A percentile compares a stretch with the other conserved stretches of the same genome.
phyloP scores from a whole-genome alignment of 2,329 filamentous ascomycete genomes.

The Trichoderma afroharzianum region DNA sequence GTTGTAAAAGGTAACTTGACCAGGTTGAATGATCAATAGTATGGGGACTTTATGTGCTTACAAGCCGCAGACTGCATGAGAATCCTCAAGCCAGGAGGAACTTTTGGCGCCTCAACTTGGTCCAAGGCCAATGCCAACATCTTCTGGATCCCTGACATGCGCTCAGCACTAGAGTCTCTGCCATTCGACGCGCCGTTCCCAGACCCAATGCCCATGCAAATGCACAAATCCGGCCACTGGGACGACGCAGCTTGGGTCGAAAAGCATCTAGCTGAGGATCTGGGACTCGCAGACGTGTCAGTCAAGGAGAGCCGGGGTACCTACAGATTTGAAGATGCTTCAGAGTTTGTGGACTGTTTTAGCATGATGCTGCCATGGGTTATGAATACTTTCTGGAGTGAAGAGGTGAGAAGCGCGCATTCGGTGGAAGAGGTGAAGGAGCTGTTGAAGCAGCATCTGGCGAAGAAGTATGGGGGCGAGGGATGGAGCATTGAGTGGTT shows the following conservation, averaged over 20 bases:
- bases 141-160: slow-evolving; percentile 38
- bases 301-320: slow-evolving; percentile 31
- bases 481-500: slow-evolving; percentile 27
- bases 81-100: slow-evolving; percentile 38
- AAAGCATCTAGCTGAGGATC: slow-evolving; percentile 28
- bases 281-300: slow-evolving; percentile 39
- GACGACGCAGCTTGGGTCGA: slow-evolving; percentile 38
- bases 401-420: slow-evolving; percentile 36
- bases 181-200: slow-evolving; percentile 39
- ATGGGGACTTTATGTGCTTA: background rate
- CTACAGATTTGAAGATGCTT: slow-evolving; percentile 31
- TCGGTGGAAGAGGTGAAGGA: slow-evolving; percentile 35
- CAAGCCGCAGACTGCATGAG: slow-evolving; percentile 32
- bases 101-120: slow-evolving; percentile 37
- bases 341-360: slow-evolving; percentile 35
- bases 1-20: slow-evolving; percentile 28
- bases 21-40: background rate
- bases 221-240: slow-evolving; percentile 40
- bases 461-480: slow-evolving; percentile 35
- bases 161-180: slow-evolving; percentile 38
- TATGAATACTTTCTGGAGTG: slow-evolving; percentile 37
- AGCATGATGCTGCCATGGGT: slow-evolving; percentile 40
- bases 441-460: slow-evolving; percentile 35
- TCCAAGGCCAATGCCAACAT: slow-evolving; percentile 31
- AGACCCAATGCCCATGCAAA: slow-evolving; percentile 34